These are phyloP conservation scores for Peterozyma xylosa DNA, from an alignment of 805 yeast genomes.

Conservation along the genomic window DNA sequence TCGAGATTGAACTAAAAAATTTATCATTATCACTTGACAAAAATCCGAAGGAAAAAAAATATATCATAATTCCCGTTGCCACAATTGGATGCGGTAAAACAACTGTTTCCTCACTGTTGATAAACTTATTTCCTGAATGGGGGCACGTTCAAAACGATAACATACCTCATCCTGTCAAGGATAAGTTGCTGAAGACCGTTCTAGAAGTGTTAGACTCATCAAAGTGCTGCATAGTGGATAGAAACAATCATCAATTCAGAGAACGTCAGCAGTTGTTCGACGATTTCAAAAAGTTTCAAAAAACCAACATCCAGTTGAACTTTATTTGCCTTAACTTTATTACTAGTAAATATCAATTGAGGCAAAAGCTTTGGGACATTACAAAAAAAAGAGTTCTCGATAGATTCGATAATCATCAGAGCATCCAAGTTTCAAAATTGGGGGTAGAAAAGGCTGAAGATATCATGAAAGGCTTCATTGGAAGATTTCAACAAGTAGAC, in stretches of 20 bases:
- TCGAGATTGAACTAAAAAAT: constrained; percentile 18
- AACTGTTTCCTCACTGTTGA: constrained; percentile 60
- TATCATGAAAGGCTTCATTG: constrained; percentile 70
- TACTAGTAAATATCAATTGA: constrained; percentile 16
- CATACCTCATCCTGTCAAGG: constrained; percentile 39
- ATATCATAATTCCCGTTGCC: constrained; percentile 73
- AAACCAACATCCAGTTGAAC: constrained; percentile 32
- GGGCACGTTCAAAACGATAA: constrained; percentile 81
- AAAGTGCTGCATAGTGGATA: constrained; percentile 62
- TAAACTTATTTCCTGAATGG: constrained; percentile 51
- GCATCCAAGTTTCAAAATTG: constrained; percentile 48
- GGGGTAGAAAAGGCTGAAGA: constrained; percentile 42
- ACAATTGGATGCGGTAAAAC: constrained; percentile 96
- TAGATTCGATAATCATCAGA: constrained; percentile 87
- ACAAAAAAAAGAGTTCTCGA: constrained; percentile 52
- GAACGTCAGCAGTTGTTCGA: constrained; percentile 66
- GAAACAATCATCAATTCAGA: constrained; percentile 68
- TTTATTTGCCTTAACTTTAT: constrained; percentile 67
- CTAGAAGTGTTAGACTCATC: constrained; percentile 30
- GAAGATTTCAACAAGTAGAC: constrained; percentile 58
- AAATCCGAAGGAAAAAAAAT: constrained; percentile 31
- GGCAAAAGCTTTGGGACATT: constrained; percentile 32
- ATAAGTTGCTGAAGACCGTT: constrained; percentile 40
- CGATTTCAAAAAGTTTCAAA: constrained; percentile 36
- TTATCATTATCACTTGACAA: constrained; percentile 21